Percentiles rank a stretch among this genome's conserved stretches.
Evolutionary conservation across 495 filamentous ascomycete species (phyloP).

Genomic region (Neurospora sp.): DNA sequence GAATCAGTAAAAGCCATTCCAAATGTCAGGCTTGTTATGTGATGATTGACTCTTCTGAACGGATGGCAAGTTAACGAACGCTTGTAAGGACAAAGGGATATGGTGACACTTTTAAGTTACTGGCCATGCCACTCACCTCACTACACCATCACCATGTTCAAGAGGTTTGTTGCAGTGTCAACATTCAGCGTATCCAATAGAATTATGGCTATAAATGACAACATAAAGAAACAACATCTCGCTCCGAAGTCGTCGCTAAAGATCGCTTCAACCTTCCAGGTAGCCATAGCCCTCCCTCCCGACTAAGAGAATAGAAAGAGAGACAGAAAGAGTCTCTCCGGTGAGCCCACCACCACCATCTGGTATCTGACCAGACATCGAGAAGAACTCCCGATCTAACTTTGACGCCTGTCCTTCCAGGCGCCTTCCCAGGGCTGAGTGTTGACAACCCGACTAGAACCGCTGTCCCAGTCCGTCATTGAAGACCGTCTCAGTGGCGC

Average conservation of each 20-base stretch:
- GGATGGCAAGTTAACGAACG: background rate
- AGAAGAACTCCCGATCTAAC: background rate
- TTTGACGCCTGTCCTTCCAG: background rate
- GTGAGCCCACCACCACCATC: background rate
- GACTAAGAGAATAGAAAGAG: background rate
- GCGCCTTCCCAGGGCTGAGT: background rate
- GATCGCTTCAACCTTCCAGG: background rate
- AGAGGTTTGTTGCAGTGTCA: background rate
- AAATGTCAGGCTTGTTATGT: background rate
- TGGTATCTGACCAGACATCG: background rate
- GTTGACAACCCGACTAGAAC: background rate
- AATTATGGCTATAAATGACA: background rate
- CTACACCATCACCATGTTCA: background rate
- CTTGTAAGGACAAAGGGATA: background rate
- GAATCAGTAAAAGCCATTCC: background rate
- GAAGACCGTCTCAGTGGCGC: background rate
- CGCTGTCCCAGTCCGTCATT: background rate
- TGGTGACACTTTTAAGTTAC: background rate
- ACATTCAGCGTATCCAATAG: background rate
- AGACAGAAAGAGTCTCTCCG: background rate
- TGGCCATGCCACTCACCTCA: background rate
- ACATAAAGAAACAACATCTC: background rate
- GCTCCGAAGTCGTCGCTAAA: background rate
- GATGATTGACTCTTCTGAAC: background rate
- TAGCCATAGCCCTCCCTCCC: background rate